These are phyloP conservation scores for Violaceomyces palustris DNA, from an alignment of 1,284 basidiomycete genomes.

Conservation along the genomic window DNA sequence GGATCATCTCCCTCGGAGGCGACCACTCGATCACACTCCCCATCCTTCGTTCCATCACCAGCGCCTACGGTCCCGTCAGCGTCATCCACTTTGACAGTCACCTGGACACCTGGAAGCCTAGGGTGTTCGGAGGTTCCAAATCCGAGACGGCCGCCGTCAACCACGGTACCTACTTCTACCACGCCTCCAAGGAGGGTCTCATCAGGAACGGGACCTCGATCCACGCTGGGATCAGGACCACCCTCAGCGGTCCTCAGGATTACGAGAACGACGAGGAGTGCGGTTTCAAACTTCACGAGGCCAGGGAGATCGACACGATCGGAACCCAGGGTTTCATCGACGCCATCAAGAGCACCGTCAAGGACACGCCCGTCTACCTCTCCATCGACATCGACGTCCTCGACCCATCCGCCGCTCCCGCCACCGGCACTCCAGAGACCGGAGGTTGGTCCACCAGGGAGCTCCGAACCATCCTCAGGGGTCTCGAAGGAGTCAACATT, in stretches of 20 bases:
- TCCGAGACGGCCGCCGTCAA: not conserved
- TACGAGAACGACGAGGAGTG: slow-evolving; percentile 52
- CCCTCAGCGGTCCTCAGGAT: slow-evolving; percentile 54
- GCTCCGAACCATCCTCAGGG: slow-evolving; percentile 70
- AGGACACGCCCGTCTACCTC: slow-evolving; percentile 66
- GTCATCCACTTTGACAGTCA: slow-evolving; percentile 78
- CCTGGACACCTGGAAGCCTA: slow-evolving; percentile 62
- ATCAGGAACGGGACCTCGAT: slow-evolving; percentile 60
- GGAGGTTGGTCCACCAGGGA: slow-evolving; percentile 78
- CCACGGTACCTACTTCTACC: slow-evolving; percentile 56
- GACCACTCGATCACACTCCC: slow-evolving; percentile 68
- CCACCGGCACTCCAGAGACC: slow-evolving; percentile 75
- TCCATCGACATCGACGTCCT: slow-evolving; percentile 64
- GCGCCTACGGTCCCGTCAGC: slow-evolving; percentile 64
- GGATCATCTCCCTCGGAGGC: slow-evolving; percentile 70
- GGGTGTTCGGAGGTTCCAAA: slow-evolving; percentile 7
- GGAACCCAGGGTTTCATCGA: slow-evolving; percentile 54
- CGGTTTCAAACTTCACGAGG: slow-evolving; percentile 54
- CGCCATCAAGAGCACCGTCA: slow-evolving; percentile 60
- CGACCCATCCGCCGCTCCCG: slow-evolving; percentile 71
- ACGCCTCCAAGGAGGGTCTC: slow-evolving; percentile 67
- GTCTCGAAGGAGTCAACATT: slow-evolving; percentile 66
- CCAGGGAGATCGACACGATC: slow-evolving; percentile 54
- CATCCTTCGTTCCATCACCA: slow-evolving; percentile 67
- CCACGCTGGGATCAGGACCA: slow-evolving; percentile 66